Evolutionary conservation across 2,329 filamentous ascomycete genomes (phyloP), one percentile per base, ranked within the genome.

Genomic region (Aureobasidium lini): DNA sequence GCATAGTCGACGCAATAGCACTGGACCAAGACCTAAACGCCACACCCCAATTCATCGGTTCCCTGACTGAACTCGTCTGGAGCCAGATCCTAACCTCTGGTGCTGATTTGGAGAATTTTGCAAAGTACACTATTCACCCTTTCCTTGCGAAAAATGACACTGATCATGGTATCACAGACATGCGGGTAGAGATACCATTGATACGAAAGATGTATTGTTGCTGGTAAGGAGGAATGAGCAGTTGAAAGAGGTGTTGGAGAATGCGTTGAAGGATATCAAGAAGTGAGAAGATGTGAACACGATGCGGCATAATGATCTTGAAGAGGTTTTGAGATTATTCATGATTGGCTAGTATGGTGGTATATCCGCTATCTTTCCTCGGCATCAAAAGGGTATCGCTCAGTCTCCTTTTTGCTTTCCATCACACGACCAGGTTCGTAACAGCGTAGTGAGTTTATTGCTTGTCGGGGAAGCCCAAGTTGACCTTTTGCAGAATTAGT

Each of bases 151-250:
- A 11, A 15, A 23, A 28, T 10, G 11, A 15, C 11, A 9, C 11
- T 29, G 39, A 32, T 32, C 28, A 54, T 32, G 11, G 23, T 16
- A 8, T 6, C 10, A 10, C 67, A 85, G 84, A 56, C 94, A 99
- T 73, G 93, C 89, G 10, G 88, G 89, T 1, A 83, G 93, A 29
- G 84, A 83, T 2, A 92, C 87, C 0, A 82, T 99, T 64, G 90
- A 86, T 39, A 88, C 87, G 0, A 88, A 92, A 54, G 94, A 99
- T 70, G 92, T 97, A 11, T 77, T 97, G 67, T 81, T 99, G 7
- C 82, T 99, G 32, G 86, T 90, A 29, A 80, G 94, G 62, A 85
- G 93, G 61, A 99, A 97, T 67, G 88, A 92, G 60, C 90, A 91
- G 16, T 75, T 99, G 18, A 85, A 92, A 65, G 80, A 80, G 15